Evolutionary conservation across 768 basidiomycete genomes (phyloP).

Genomic region (Agaricus sinodeliciosus): DNA sequence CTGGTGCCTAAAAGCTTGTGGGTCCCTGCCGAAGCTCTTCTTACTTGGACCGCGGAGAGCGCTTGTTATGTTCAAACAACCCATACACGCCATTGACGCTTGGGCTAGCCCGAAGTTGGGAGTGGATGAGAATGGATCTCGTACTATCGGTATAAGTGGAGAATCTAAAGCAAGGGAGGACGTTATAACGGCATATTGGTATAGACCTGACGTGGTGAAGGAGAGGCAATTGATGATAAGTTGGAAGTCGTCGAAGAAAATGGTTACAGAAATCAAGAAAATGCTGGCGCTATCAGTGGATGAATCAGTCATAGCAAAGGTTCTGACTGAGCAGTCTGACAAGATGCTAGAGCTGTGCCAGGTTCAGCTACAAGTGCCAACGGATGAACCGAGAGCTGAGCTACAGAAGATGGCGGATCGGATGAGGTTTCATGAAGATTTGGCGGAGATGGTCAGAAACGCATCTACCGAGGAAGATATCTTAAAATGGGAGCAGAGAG

Average conservation of each 20-base stretch:
- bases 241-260: constrained; percentile 44
- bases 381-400: constrained; percentile 7
- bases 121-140: background rate
- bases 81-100: constrained; percentile 37
- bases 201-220: constrained; percentile 42
- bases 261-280: constrained; percentile 32
- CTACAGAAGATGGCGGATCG: constrained; percentile 26
- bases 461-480: constrained; percentile 18
- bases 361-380: constrained; percentile 34
- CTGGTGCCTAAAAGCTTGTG: constrained; percentile 37
- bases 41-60: constrained; percentile 40
- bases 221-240: constrained; percentile 35
- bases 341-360: constrained; percentile 35
- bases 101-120: constrained; percentile 46
- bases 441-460: constrained; percentile 24
- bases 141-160: background rate
- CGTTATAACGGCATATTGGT: constrained; percentile 17
- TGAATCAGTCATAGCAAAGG: background rate
- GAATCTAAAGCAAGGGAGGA: background rate
- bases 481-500: constrained; percentile 10
- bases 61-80: constrained; percentile 43
- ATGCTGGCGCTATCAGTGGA: constrained; percentile 12
- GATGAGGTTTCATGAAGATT: constrained; percentile 22
- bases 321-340: background rate
- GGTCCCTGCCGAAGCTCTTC: constrained; percentile 29